Evolutionary conservation across 1,284 basidiomycete genomes (phyloP).

Genomic region (Filobasidium uniguttulatum): DNA sequence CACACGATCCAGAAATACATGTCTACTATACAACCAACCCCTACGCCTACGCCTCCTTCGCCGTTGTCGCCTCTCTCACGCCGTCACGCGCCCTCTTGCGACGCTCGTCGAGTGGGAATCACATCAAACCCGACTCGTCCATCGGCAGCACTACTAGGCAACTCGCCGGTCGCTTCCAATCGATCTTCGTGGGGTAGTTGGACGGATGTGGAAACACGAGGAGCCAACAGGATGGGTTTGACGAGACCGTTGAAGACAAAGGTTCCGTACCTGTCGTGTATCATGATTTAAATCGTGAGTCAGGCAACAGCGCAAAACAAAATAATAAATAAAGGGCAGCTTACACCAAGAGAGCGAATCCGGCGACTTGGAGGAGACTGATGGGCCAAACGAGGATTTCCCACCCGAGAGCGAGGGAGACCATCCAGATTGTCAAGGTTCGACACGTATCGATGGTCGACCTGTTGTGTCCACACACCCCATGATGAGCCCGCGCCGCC

Average conservation of each 20-base stretch:
- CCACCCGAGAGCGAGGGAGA: constrained; percentile 82
- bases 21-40: too few relatives aligned
- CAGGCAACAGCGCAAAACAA: not conserved
- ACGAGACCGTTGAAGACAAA: constrained; percentile 56
- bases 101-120: constrained; percentile 9
- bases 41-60: too few relatives aligned
- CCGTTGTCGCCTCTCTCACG: too few relatives aligned
- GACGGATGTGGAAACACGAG: constrained; percentile 17
- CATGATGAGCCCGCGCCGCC: too few relatives aligned
- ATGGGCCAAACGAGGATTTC: constrained; percentile 71
- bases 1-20: too few relatives aligned
- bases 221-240: constrained; percentile 47
- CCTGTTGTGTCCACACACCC: constrained; percentile 21
- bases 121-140: constrained; percentile 28
- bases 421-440: constrained; percentile 64
- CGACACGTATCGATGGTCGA: constrained; percentile 84
- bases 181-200: constrained; percentile 28
- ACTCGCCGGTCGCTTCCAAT: constrained; percentile 25
- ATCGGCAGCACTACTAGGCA: constrained; percentile 23
- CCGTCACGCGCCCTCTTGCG: not conserved
- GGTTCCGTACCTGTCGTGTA: constrained; percentile 29
- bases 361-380: constrained; percentile 70
- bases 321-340: not conserved
- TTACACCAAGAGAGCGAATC: constrained; percentile 79
- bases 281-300: not conserved